Percentiles rank a stretch among this genome's conserved stretches.
Evolutionary conservation across 2,329 filamentous ascomycete species (phyloP).

Genomic region (Verticillium zaregamsianum): DNA sequence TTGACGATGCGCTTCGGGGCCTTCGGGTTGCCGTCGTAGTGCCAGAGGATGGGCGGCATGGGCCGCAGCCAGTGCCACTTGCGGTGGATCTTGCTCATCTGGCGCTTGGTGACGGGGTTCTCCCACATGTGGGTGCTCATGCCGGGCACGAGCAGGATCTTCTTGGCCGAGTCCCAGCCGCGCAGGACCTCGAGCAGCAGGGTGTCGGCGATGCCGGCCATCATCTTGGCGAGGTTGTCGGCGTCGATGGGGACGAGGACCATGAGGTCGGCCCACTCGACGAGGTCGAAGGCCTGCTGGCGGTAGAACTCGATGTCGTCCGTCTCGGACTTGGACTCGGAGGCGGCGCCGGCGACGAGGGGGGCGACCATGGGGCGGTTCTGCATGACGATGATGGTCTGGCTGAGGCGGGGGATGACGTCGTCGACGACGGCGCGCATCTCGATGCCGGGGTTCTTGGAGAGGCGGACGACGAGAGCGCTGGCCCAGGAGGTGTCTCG

Average conservation of each 20-base stretch:
- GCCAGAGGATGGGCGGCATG: conserved; percentile 77
- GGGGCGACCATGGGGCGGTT: conserved; percentile 39
- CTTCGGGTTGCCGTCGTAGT: conserved; percentile 55
- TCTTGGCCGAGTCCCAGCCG: conserved; percentile 84
- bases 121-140: conserved; percentile 91
- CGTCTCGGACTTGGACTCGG: conserved; percentile 14
- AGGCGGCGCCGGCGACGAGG: conserved; percentile 25
- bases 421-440: conserved; percentile 62
- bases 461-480: conserved; percentile 61
- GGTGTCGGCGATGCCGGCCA: conserved; percentile 77
- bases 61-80: conserved; percentile 88
- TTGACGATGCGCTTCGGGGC: conserved; percentile 48
- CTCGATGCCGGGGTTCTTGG: conserved; percentile 59
- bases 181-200: conserved; percentile 76
- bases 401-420: conserved; percentile 57
- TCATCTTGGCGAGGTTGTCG: conserved; percentile 81
- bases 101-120: conserved; percentile 82
- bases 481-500: conserved; percentile 63
- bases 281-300: conserved; percentile 60
- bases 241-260: conserved; percentile 82
- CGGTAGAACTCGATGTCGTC: conserved; percentile 50
- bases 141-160: conserved; percentile 77
- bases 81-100: conserved; percentile 74
- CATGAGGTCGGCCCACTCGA: conserved; percentile 83
- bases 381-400: conserved; percentile 57